These are phyloP conservation scores for Exophiala mesophila DNA, from an alignment of 2,329 filamentous ascomycete species.

Conservation along the genomic window DNA sequence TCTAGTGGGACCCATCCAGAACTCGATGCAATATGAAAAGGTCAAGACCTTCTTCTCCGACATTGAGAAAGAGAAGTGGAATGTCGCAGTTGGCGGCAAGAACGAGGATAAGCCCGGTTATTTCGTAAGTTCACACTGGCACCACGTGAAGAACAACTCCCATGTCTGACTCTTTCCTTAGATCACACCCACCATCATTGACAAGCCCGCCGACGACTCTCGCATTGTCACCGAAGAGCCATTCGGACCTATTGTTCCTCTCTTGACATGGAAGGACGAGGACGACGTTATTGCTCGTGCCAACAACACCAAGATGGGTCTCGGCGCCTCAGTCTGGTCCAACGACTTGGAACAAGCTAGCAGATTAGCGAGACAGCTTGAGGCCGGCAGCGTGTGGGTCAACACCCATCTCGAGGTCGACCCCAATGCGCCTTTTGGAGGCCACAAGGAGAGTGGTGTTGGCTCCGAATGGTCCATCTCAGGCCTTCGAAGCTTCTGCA, in stretches of 20 bases:
- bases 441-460: slow-evolving; percentile 31
- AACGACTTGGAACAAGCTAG: slow-evolving; percentile 48
- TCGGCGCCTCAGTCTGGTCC: slow-evolving; percentile 57
- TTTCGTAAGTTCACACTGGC: slow-evolving; percentile 44
- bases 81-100: slow-evolving; percentile 50
- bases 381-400: slow-evolving; percentile 59
- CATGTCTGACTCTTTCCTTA: too few species aligned
- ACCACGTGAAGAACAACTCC: too few species aligned
- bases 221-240: slow-evolving; percentile 56
- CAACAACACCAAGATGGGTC: slow-evolving; percentile 50
- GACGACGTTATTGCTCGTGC: slow-evolving; percentile 55
- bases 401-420: slow-evolving; percentile 38
- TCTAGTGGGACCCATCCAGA: slow-evolving; percentile 57
- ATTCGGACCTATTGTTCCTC: slow-evolving; percentile 61
- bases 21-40: slow-evolving; percentile 60
- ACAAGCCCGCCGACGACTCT: slow-evolving; percentile 53
- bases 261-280: slow-evolving; percentile 58
- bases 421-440: slow-evolving; percentile 26
- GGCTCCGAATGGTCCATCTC: slow-evolving; percentile 29
- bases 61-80: slow-evolving; percentile 51
- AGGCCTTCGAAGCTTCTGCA: slow-evolving; percentile 27
- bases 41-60: slow-evolving; percentile 55
- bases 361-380: slow-evolving; percentile 50
- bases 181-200: slow-evolving; percentile 55
- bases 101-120: slow-evolving; percentile 41